Conservation (phyloP, 1,139 yeast genomes). For the Pichia sp. region DNA sequence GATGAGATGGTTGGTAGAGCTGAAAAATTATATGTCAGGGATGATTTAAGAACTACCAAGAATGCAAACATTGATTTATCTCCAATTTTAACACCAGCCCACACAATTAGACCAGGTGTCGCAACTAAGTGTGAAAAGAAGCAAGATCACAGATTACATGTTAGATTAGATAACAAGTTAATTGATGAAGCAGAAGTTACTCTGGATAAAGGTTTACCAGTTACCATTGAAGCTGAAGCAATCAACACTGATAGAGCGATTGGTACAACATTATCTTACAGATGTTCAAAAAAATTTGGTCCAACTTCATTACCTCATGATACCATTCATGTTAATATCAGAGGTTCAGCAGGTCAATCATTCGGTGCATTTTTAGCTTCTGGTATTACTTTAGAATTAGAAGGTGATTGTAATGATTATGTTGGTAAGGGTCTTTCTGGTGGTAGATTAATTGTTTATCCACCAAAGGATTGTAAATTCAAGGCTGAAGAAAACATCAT, state of each 20-base stretch:
- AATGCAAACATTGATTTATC: constrained; percentile 86
- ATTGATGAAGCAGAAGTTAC: constrained; percentile 94
- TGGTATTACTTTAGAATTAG: constrained; percentile 90
- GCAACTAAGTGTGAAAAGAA: constrained; percentile 89
- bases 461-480: constrained; percentile 76
- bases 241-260: constrained; percentile 94
- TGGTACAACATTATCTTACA: constrained; percentile 90
- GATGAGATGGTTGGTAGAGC: constrained; percentile 98
- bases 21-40: constrained; percentile 80
- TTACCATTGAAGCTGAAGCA: constrained; percentile 85
- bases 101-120: constrained; percentile 95
- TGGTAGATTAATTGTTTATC: constrained; percentile 87
- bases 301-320: constrained; percentile 92
- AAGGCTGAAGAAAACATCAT: constrained; percentile 95
- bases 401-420: constrained; percentile 97
- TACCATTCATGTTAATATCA: constrained; percentile 85
- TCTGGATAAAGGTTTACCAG: constrained; percentile 89
- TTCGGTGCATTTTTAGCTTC: constrained; percentile 97
- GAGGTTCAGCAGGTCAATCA: constrained; percentile 97
- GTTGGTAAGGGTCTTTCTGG: constrained; percentile 97
- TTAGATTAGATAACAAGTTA: constrained; percentile 88
- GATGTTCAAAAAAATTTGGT: constrained; percentile 90
- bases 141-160: constrained; percentile 90
- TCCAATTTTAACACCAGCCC: constrained; percentile 95
- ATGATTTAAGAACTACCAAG: constrained; percentile 80